Percentiles rank a stretch among this genome's conserved stretches.
Evolutionary conservation across 176 grass and related monocot species (phyloP).

Genomic region (Aechmea fasciata): DNA sequence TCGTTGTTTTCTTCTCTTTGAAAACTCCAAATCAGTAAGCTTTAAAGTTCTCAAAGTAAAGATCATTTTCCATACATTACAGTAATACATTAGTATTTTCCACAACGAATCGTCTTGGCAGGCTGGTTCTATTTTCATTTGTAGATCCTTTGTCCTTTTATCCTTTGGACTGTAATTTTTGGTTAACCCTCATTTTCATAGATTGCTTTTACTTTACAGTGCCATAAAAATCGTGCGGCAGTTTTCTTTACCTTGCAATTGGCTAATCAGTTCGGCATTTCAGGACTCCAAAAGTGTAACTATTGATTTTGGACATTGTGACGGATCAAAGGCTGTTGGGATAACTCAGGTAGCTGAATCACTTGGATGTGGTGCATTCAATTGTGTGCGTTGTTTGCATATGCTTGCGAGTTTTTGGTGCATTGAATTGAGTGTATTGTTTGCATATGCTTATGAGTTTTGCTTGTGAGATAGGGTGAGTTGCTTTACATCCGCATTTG

Average conservation of each 20-base stretch:
- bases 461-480: too few species aligned
- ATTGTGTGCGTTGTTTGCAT: background rate
- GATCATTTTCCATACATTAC: too few species aligned
- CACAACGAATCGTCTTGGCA: background rate
- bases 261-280: constrained; percentile 19
- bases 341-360: constrained; percentile 59
- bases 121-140: background rate
- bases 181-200: too few species aligned
- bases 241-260: background rate
- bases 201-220: too few species aligned
- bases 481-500: too few species aligned
- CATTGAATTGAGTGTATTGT: background rate
- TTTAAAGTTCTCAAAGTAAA: too few species aligned
- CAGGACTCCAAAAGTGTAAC: constrained; percentile 40
- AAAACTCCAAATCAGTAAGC: too few species aligned
- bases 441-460: background rate
- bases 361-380: background rate
- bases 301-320: constrained; percentile 65
- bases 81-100: too few species aligned
- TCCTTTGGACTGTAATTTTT: background rate
- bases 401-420: background rate
- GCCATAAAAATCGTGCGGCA: too few species aligned
- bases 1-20: too few species aligned
- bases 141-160: background rate
- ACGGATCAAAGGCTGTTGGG: constrained; percentile 43